These are phyloP conservation scores for Aureobasidium subglaciale DNA, from an alignment of 2,329 filamentous ascomycete genomes.

Conservation along the genomic window DNA sequence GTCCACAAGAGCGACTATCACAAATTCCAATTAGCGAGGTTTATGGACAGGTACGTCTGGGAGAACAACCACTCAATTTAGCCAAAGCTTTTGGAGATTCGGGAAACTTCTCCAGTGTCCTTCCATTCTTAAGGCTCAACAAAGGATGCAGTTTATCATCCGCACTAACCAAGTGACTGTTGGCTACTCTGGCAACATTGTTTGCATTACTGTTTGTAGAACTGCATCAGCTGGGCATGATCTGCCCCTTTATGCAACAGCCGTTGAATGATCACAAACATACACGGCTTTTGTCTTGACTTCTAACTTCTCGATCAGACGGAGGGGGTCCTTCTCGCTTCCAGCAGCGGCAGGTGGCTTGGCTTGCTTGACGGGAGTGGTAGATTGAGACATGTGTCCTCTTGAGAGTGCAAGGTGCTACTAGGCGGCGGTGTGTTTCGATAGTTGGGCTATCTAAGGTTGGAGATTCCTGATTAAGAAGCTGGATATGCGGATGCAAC, in stretches of 20 bases:
- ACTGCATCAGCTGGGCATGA: neutral
- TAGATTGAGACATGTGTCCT: neutral
- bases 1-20: slow-evolving; percentile 24
- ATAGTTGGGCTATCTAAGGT: neutral
- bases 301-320: slow-evolving; percentile 26
- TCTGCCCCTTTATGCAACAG: neutral
- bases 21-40: no score
- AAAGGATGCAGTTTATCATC: slow-evolving; percentile 26
- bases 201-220: slow-evolving; percentile 23
- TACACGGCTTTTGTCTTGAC: slow-evolving; percentile 25
- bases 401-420: no score
- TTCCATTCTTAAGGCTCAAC: slow-evolving; percentile 26
- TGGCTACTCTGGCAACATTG: slow-evolving; percentile 28
- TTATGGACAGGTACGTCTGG: no score
- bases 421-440: slow-evolving; percentile 2
- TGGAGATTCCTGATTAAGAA: neutral
- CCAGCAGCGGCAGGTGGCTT: slow-evolving; percentile 7
- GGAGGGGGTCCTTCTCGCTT: slow-evolving; percentile 21
- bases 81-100: slow-evolving; percentile 24
- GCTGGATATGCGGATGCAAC: neutral
- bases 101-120: slow-evolving; percentile 27
- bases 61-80: slow-evolving; percentile 26
- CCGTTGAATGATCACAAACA: neutral
- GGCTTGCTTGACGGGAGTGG: slow-evolving; percentile 16
- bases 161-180: slow-evolving; percentile 24